Base-by-base conservation (phyloP, 176 grass and related monocot genomes). In the Cenchrus americanus region DNA sequence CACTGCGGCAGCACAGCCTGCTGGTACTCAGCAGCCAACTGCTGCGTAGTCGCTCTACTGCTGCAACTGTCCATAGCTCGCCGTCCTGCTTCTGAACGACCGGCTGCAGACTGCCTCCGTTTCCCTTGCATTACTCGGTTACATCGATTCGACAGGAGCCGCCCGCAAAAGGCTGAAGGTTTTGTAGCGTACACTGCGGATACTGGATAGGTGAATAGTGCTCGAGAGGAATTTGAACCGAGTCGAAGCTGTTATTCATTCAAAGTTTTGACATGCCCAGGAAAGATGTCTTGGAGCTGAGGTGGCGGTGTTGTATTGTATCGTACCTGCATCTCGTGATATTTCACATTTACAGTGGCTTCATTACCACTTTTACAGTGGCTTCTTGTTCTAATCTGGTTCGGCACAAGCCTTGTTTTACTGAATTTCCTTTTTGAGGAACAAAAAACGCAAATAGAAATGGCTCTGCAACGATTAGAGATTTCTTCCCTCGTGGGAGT, bases 41-140 rank as follows among this genome's bases (percentile, higher is more conserved):
- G 75, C 74, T 68, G 62, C 60, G 62, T 90, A 84, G 71, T 66
- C 72, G 48, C 55, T 80, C 73, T 48, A 54, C 72, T 80, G 37
- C 49, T 81, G 12, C 41, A 55, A 22, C 51, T 86, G 59, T 68
- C 22, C 26, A 64, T 73, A 75, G 48, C 83, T 65, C 14, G 61
- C 32, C n/a, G 30, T 37, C 75, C 64, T 55, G 37, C 12, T 89
- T 62, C 21, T 66, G 62, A 68, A 67, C 58, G 27, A 60, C 14
- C 47, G 22, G 14, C 50, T 46, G 32, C 82, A 84, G 74, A 82
- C 63, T 43, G 42, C 40, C 74, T 79, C 30, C 32, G 34, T 78
- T 78, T 49, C 54, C 52, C 55, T 83, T 41, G 14, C 71, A 9
- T 86, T 24, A 72, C 50, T 83, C 60, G 23, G 65, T 79, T 60